Conservation (phyloP, 495 filamentous ascomycete genomes). For the Trichoderma orchidacearum region DNA sequence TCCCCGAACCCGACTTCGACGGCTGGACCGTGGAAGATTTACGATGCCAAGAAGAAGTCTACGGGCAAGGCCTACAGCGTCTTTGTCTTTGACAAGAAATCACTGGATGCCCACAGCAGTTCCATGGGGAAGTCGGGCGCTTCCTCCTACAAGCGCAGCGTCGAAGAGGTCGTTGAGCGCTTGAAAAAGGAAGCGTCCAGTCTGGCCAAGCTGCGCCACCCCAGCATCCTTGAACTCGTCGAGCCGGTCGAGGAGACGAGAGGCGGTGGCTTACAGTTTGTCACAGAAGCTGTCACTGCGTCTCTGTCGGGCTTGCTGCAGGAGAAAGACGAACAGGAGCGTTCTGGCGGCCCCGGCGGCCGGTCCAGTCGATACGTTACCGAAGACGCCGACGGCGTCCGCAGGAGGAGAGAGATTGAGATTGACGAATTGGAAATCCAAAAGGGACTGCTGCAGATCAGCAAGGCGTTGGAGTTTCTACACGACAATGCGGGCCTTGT, state of each 20-base stretch:
- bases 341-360: constrained; percentile 46
- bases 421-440: constrained; percentile 97
- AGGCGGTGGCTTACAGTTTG: constrained; percentile 86
- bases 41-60: constrained; percentile 91
- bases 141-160: constrained; percentile 55
- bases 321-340: constrained; percentile 87
- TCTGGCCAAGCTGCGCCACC: constrained; percentile 76
- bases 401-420: constrained; percentile 70
- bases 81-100: constrained; percentile 88
- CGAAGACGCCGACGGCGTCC: constrained; percentile 61
- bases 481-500: constrained; percentile 92
- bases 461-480: constrained; percentile 88
- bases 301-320: constrained; percentile 70
- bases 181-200: constrained; percentile 83
- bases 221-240: constrained; percentile 79
- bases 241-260: constrained; percentile 94
- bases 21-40: constrained; percentile 92
- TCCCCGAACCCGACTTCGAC: constrained; percentile 51
- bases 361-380: constrained; percentile 67
- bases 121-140: constrained; percentile 40
- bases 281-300: constrained; percentile 77
- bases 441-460: constrained; percentile 84
- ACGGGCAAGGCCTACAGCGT: constrained; percentile 78
- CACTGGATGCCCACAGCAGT: constrained; percentile 55
- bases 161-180: constrained; percentile 81